A percentile compares a stretch with the other conserved stretches of the same genome.
Evolutionary conservation across 208 protist genomes (phyloP).

Genomic region (Acanthamoeba royreba): DNA sequence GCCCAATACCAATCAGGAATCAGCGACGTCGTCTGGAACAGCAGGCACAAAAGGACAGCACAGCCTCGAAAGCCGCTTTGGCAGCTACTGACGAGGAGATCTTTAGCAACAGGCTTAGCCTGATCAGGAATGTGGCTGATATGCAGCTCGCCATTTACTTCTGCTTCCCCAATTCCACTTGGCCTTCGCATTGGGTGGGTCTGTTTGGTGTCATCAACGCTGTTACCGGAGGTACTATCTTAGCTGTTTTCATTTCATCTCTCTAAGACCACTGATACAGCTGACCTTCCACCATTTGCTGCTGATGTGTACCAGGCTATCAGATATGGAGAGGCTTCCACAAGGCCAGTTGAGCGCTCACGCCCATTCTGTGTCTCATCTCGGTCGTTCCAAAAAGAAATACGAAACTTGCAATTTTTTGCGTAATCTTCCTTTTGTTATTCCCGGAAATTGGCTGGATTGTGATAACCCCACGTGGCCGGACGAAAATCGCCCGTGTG

Average conservation of each 20-base stretch:
- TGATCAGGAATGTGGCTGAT: neutral
- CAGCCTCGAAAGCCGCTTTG: neutral
- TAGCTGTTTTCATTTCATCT: neutral
- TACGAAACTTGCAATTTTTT: too few species aligned
- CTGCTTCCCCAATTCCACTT: slow-evolving; percentile 30
- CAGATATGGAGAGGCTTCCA: slow-evolving; percentile 9
- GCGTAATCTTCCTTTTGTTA: too few species aligned
- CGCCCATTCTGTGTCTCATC: too few species aligned
- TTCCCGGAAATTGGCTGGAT: too few species aligned
- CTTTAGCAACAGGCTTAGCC: neutral
- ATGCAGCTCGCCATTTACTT: slow-evolving; percentile 29
- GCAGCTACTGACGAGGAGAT: neutral
- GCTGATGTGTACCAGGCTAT: neutral
- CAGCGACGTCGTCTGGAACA: neutral
- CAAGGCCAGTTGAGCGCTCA: slow-evolving; percentile 1
- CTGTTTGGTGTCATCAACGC: slow-evolving; percentile 34
- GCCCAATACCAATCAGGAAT: too few species aligned
- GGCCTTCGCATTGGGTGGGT: neutral
- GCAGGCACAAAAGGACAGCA: neutral
- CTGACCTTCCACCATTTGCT: neutral
- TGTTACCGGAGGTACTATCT: neutral
- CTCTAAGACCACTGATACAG: neutral
- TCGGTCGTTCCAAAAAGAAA: too few species aligned
- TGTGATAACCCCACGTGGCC: too few species aligned
- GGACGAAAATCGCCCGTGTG: too few species aligned